phyloP scores from a whole-genome alignment of 2,329 filamentous ascomycete genomes.

The Diaporthe sp. region DNA sequence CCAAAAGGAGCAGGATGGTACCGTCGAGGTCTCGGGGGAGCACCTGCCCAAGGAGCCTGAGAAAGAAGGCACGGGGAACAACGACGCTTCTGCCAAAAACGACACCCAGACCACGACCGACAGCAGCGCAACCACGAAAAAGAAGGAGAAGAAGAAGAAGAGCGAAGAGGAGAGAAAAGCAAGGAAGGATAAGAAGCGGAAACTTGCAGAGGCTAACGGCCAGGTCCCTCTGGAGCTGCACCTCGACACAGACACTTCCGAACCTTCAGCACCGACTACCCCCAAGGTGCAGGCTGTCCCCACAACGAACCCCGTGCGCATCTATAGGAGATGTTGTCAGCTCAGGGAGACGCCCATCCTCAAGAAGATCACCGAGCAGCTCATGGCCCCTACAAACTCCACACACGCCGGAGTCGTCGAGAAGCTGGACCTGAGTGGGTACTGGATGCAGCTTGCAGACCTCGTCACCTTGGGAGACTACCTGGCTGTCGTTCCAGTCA shows the following conservation, averaged over 20 bases:
- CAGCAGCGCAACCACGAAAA: conserved; percentile 61
- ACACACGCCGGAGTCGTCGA: conserved; percentile 79
- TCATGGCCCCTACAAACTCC: conserved; percentile 76
- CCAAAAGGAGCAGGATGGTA: conserved; percentile 58
- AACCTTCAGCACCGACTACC: conserved; percentile 42
- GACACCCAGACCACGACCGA: conserved; percentile 28
- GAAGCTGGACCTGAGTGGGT: conserved; percentile 85
- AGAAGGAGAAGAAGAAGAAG: conserved; percentile 96
- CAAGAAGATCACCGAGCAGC: conserved; percentile 90
- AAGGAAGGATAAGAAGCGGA: conserved; percentile 87
- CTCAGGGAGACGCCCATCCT: conserved; percentile 91
- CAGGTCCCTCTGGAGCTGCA: conserved; percentile 85
- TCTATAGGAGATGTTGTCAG: conserved; percentile 95
- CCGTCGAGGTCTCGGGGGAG: conserved; percentile 55
- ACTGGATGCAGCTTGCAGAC: conserved; percentile 85
- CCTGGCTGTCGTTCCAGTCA: conserved; percentile 90
- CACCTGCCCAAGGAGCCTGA: conserved; percentile 51
- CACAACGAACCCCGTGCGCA: conserved; percentile 89
- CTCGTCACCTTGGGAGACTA: conserved; percentile 91
- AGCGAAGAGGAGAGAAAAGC: conserved; percentile 94
- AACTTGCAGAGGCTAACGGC: conserved; percentile 88
- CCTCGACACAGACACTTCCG: conserved; percentile 72
- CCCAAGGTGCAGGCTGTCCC: conserved; percentile 73
- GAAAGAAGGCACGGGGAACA: conserved; percentile 45
- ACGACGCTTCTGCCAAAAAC: conserved; percentile 35